A percentile compares a stretch with the other conserved stretches of the same genome.
phyloP scores from a whole-genome alignment of 768 basidiomycete genomes.

The Xerocomellus amylosporus region DNA sequence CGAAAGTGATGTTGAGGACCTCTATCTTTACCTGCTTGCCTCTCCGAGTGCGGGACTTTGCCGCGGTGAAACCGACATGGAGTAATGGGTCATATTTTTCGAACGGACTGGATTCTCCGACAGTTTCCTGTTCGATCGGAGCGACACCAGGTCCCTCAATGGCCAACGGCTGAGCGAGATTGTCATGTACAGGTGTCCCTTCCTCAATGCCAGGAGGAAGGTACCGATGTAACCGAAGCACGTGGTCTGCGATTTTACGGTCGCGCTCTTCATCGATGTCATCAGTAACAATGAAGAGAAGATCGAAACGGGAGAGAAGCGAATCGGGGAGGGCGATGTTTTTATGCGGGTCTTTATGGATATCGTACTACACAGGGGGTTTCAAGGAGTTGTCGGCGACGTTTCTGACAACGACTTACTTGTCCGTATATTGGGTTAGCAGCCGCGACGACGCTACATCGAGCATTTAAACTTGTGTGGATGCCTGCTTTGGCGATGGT shows the following conservation, averaged over 20 bases:
- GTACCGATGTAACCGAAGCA: slow-evolving; percentile 95
- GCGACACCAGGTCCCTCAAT: slow-evolving; percentile 69
- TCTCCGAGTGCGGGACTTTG: slow-evolving; percentile 51
- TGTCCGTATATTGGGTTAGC: slow-evolving; percentile 99
- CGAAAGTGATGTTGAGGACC: slow-evolving; percentile 87
- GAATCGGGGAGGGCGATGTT: slow-evolving; percentile 99
- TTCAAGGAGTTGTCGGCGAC: slow-evolving; percentile 7
- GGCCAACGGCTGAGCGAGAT: slow-evolving; percentile 80
- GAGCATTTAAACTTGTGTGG: slow-evolving; percentile 95
- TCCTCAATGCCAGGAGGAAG: slow-evolving; percentile 95
- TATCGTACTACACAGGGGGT: slow-evolving; percentile 74
- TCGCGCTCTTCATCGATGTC: slow-evolving; percentile 95
- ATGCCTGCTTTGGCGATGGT: slow-evolving; percentile 99
- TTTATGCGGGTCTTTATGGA: slow-evolving; percentile 98
- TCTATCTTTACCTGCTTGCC: slow-evolving; percentile 67
- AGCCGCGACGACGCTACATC: slow-evolving; percentile 96
- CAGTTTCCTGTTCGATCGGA: slow-evolving; percentile 37
- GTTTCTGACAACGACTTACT: slow-evolving; percentile 42
- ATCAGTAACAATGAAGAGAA: slow-evolving; percentile 97
- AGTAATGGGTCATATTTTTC: slow-evolving; percentile 96
- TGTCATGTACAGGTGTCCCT: slow-evolving; percentile 88
- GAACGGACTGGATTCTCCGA: slow-evolving; percentile 63
- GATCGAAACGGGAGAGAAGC: slow-evolving; percentile 95
- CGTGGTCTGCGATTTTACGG: slow-evolving; percentile 94
- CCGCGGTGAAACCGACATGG: slow-evolving; percentile 72